A percentile compares a stretch with the other conserved stretches of the same genome.
phyloP scores from a whole-genome alignment of 352 stramenopile species.

The Aphanomyces invadans region DNA sequence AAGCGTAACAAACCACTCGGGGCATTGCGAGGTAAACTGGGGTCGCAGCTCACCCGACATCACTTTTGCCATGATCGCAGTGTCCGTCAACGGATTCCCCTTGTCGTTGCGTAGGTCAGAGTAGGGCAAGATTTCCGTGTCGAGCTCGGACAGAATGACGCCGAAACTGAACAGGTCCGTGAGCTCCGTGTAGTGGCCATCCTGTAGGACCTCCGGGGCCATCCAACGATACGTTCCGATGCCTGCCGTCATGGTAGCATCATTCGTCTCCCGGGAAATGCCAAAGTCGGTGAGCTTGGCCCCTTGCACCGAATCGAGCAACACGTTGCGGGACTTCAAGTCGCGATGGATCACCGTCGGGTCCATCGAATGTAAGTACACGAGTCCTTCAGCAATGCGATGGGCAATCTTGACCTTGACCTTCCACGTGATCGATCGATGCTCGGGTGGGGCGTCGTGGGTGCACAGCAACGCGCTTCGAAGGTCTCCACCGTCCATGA shows the following conservation, averaged over 20 bases:
- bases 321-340: constrained; percentile 44
- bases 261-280: constrained; percentile 50
- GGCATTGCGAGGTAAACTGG: background rate
- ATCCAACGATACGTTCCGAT: constrained; percentile 49
- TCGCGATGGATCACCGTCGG: constrained; percentile 36
- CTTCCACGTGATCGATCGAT: background rate
- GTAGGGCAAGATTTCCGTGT: constrained; percentile 28
- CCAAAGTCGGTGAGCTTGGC: constrained; percentile 68
- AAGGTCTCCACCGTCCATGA: constrained; percentile 40
- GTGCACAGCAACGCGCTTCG: constrained; percentile 35
- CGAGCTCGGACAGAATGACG: constrained; percentile 76
- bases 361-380: constrained; percentile 16
- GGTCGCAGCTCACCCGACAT: constrained; percentile 18
- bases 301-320: constrained; percentile 30
- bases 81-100: constrained; percentile 18
- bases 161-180: constrained; percentile 50
- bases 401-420: constrained; percentile 7
- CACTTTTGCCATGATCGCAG: constrained; percentile 22
- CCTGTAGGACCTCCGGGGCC: constrained; percentile 47
- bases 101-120: constrained; percentile 14
- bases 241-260: constrained; percentile 59
- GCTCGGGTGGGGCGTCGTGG: background rate
- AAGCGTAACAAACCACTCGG: constrained; percentile 14
- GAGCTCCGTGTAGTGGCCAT: constrained; percentile 48
- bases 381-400: constrained; percentile 1